Base-by-base conservation (phyloP, 2,329 filamentous ascomycete genomes). In the Fusarium albidum region DNA sequence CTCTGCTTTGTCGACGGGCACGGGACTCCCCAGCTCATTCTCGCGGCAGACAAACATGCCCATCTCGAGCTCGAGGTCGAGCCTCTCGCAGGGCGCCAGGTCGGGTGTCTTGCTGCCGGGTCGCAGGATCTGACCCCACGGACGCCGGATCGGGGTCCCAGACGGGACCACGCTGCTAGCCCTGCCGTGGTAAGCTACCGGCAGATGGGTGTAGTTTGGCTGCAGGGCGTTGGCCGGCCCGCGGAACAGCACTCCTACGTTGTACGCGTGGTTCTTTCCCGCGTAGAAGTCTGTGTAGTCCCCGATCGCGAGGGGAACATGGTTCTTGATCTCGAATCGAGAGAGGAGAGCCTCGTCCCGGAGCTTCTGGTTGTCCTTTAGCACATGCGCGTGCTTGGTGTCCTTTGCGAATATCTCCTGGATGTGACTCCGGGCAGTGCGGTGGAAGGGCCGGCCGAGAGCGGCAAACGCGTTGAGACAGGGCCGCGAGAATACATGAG, bases 271-370 rank as follows among this genome's bases (percentile, higher is more conserved):
- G 68, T 93, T 88, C 65, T 88, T 76, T 41, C 91, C 90, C 12
- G 88, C 91, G 68, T 91, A 95, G 75, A 94, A 95, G 69, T 95
- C 91, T 3, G 90, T 91, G 70, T 94, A 94, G 69, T 94, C 91
- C 27, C 90, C 89, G 65, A 94, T 91, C 31, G 82, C 77, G 78
- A 95, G 84, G 1, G 91, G 91, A 1, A 94, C 65, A 59, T 93
- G 90, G 65, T 82, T 88, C 55, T 77, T 81, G n/a, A 87, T 82
- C 5, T 82, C 80, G 26, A 70, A 39, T 2, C 66, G 49, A 7
- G 64, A 64, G 5, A 76, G 7, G 12, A 75, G 49, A 7, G 69
- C 70, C 2, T 54, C 31, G 9, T 65, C 48, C 33, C 65, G 67
- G 1, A 77, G 68, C 2, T 55, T 52, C 11, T 68, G 59, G 33